A percentile compares a stretch with the other conserved stretches of the same genome.
Conservation (phyloP, 1,284 basidiomycete genomes). For the Apiotrichum akiyoshidainum region DNA sequence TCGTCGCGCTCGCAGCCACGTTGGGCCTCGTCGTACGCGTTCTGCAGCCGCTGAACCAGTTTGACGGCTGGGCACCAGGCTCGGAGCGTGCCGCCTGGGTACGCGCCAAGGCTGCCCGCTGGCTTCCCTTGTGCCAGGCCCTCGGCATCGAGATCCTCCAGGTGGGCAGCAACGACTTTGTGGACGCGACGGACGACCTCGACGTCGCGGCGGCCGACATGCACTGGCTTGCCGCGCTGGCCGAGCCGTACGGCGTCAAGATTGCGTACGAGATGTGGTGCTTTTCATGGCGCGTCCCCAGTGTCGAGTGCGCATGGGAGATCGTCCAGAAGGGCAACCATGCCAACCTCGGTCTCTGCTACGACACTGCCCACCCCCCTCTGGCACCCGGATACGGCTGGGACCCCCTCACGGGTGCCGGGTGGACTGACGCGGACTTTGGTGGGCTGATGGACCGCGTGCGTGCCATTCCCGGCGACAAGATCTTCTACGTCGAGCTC, state of each 20-base stretch:
- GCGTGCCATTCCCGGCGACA: slow-evolving; percentile 12
- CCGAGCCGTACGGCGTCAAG: slow-evolving; percentile 15
- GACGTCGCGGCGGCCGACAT: slow-evolving; percentile 19
- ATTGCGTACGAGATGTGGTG: slow-evolving; percentile 31
- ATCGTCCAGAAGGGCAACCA: slow-evolving; percentile 21
- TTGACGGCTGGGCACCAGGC: slow-evolving; percentile 17
- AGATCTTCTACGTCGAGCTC: slow-evolving; percentile 19
- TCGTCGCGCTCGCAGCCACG: slow-evolving; percentile 4
- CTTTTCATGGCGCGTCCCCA: slow-evolving; percentile 14
- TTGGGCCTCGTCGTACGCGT: slow-evolving; percentile 11
- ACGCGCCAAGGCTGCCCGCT: slow-evolving; percentile 15
- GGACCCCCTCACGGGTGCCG: slow-evolving; percentile 8
- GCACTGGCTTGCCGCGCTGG: slow-evolving; percentile 22
- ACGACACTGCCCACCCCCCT: slow-evolving; percentile 19
- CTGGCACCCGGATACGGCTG: slow-evolving; percentile 19
- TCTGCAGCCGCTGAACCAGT: slow-evolving; percentile 23
- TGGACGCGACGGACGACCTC: slow-evolving; percentile 10
- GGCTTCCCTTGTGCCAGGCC: slow-evolving; percentile 14
- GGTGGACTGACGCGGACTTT: slow-evolving; percentile 10
- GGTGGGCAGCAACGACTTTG: slow-evolving; percentile 25
- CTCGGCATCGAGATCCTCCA: slow-evolving; percentile 12
- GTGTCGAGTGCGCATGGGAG: slow-evolving; percentile 22
- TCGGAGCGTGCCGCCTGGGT: slow-evolving; percentile 12
- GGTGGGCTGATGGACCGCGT: slow-evolving; percentile 1
- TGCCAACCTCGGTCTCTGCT: slow-evolving; percentile 21